Percentiles rank a stretch among this genome's conserved stretches.
phyloP scores from a whole-genome alignment of 148 eudicot genomes.

The Linanthus parryae region DNA sequence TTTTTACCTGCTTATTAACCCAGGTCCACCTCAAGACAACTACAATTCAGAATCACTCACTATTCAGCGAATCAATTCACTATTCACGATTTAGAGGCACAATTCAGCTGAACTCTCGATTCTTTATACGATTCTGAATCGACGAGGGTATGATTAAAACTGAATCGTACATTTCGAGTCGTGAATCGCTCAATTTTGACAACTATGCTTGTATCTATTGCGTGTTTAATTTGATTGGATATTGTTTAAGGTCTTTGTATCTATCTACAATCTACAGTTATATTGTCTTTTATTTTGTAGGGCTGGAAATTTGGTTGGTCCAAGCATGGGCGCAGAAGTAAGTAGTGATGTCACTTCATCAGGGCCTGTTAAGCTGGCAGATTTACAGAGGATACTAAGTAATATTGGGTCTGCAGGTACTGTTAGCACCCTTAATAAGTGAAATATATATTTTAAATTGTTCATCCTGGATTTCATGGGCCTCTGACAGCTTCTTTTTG shows the following conservation, averaged over 20 bases:
- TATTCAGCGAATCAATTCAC: too few relatives aligned
- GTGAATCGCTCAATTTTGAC: background rate
- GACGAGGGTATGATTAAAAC: too few relatives aligned
- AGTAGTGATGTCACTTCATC: conserved; percentile 86
- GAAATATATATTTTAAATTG: too few relatives aligned
- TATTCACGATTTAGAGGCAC: too few relatives aligned
- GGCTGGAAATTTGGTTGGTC: conserved; percentile 83
- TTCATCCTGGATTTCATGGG: conserved; percentile 2
- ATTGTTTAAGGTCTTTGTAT: background rate
- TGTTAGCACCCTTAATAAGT: background rate
- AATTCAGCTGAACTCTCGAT: too few relatives aligned
- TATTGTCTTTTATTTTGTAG: conserved; percentile 16
- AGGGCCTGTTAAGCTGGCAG: conserved; percentile 87
- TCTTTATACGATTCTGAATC: too few relatives aligned
- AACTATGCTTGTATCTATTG: background rate
- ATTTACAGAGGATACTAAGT: conserved; percentile 89
- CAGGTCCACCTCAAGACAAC: too few relatives aligned
- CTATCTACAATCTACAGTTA: background rate
- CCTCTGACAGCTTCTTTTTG: conserved; percentile 17
- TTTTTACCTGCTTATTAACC: too few relatives aligned
- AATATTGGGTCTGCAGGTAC: conserved; percentile 75
- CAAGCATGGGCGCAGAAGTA: conserved; percentile 72
- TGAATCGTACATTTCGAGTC: too few relatives aligned
- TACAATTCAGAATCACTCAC: too few relatives aligned
- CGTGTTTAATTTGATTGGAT: background rate